Evolutionary conservation across 2,329 filamentous ascomycete genomes (phyloP).

Genomic region (Colletotrichum sansevieriae): DNA sequence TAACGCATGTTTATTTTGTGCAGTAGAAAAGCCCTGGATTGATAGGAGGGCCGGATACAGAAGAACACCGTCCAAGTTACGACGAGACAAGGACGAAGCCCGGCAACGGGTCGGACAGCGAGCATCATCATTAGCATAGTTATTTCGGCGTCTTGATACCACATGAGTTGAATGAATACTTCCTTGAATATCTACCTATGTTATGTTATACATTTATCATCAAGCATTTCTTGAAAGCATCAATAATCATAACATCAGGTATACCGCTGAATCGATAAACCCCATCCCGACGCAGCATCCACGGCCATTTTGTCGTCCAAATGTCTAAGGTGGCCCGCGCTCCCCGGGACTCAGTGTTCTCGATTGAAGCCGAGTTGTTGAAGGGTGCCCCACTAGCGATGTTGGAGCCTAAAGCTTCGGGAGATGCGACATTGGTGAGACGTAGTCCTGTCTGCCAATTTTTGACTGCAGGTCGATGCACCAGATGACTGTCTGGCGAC

Average conservation of each 20-base stretch:
- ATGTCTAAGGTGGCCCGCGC: not conserved
- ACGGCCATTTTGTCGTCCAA: not conserved
- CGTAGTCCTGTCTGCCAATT: slow-evolving; percentile 7
- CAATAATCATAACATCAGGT: too few relatives aligned
- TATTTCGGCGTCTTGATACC: slow-evolving; percentile 36
- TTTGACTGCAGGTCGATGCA: too few relatives aligned
- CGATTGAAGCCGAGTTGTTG: not conserved
- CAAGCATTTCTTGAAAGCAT: not conserved
- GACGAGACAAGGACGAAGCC: slow-evolving; percentile 35
- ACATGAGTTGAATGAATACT: slow-evolving; percentile 36
- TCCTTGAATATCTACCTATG: not conserved
- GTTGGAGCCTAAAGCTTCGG: not conserved
- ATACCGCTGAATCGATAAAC: too few relatives aligned
- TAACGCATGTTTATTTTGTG: slow-evolving; percentile 76
- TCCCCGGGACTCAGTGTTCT: not conserved
- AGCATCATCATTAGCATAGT: slow-evolving; percentile 38
- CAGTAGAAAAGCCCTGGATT: slow-evolving; percentile 78
- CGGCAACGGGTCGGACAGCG: slow-evolving; percentile 30
- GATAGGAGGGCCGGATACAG: slow-evolving; percentile 25
- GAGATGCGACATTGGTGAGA: slow-evolving; percentile 27
- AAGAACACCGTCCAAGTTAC: slow-evolving; percentile 27
- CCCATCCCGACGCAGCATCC: too few relatives aligned
- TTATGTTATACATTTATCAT: not conserved
- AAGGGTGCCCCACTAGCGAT: slow-evolving; percentile 21
- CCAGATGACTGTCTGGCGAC: too few relatives aligned